Conservation (phyloP, 2,329 filamentous ascomycete genomes). For the Colletotrichum shisoi region DNA sequence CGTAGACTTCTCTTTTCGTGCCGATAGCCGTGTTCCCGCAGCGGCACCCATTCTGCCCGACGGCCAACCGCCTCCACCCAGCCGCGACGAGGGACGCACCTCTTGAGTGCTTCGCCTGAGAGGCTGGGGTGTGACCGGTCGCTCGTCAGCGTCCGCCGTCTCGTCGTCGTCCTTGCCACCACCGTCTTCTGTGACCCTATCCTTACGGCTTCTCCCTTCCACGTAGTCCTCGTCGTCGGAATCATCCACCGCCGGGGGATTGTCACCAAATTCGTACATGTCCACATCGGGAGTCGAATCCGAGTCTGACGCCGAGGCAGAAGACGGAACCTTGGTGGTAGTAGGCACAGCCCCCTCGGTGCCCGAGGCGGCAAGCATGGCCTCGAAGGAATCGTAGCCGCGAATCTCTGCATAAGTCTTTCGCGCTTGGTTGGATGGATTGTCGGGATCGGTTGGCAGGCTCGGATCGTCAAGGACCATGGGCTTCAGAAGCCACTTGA, state of each 20-base stretch:
- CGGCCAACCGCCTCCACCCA: conserved; percentile 7
- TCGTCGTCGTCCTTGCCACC: conserved; percentile 11
- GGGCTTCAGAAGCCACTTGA: conserved; percentile 18
- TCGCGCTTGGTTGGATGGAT: conserved; percentile 26
- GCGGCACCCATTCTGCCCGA: conserved; percentile 19
- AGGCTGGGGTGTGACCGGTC: conserved; percentile 20
- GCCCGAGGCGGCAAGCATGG: conserved; percentile 21
- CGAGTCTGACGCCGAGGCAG: conserved; percentile 31
- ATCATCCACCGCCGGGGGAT: conserved; percentile 40
- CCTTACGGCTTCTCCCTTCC: neutral
- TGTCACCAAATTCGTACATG: conserved; percentile 37
- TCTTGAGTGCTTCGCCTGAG: conserved; percentile 35
- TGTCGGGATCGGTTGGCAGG: conserved; percentile 20
- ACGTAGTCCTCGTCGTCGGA: conserved; percentile 35
- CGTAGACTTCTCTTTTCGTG: conserved; percentile 19
- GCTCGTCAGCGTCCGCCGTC: conserved; percentile 16
- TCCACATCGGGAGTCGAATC: conserved; percentile 26
- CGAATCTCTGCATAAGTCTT: conserved; percentile 27
- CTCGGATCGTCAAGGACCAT: conserved; percentile 33
- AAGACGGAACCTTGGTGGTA: conserved; percentile 18
- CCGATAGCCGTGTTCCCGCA: conserved; percentile 29
- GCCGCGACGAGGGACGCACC: conserved; percentile 28
- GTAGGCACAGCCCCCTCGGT: neutral
- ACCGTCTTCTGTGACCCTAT: conserved; percentile 4
- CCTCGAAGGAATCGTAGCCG: conserved; percentile 34